Evolutionary conservation across 495 filamentous ascomycete species (phyloP).

Genomic region (Geopyxis carbonaria): DNA sequence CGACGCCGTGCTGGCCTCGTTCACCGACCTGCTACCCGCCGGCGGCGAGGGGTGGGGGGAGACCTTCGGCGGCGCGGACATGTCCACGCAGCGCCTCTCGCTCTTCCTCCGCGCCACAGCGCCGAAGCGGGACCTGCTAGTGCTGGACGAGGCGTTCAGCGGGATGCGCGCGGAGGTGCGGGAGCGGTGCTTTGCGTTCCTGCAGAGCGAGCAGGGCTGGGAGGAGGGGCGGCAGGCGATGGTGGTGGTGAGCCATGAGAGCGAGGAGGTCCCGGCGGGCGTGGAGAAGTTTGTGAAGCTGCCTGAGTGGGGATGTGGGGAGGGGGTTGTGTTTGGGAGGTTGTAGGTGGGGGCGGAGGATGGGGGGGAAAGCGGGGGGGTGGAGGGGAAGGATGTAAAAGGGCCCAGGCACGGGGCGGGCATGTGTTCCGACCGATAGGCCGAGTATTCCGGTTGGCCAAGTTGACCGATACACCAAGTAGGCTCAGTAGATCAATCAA

Average conservation of each 20-base stretch:
- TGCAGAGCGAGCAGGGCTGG: constrained; percentile 43
- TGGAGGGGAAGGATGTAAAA: no score
- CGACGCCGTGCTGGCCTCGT: constrained; percentile 3
- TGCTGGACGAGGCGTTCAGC: constrained; percentile 85
- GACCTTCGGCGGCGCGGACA: constrained; percentile 54
- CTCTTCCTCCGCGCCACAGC: constrained; percentile 75
- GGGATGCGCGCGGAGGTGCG: constrained; percentile 71
- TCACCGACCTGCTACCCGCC: constrained; percentile 10
- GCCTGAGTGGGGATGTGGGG: constrained; percentile 12
- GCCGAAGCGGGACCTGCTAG: constrained; percentile 68
- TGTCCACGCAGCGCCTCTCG: constrained; percentile 63
- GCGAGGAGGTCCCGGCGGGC: constrained; percentile 69
- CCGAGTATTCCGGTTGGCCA: no score
- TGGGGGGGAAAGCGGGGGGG: no score
- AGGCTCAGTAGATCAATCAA: no score
- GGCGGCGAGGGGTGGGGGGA: constrained; percentile 31
- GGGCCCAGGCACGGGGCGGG: no score
- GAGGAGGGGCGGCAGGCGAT: constrained; percentile 49
- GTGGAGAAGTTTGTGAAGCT: constrained; percentile 54
- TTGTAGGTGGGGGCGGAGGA: neutral
- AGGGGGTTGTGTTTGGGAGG: constrained; percentile 14
- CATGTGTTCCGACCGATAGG: no score
- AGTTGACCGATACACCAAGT: no score
- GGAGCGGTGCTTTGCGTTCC: constrained; percentile 65
- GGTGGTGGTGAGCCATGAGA: constrained; percentile 74